Conservation (phyloP, 73 alveolate species). For the Paramecium tetraurelia region DNA sequence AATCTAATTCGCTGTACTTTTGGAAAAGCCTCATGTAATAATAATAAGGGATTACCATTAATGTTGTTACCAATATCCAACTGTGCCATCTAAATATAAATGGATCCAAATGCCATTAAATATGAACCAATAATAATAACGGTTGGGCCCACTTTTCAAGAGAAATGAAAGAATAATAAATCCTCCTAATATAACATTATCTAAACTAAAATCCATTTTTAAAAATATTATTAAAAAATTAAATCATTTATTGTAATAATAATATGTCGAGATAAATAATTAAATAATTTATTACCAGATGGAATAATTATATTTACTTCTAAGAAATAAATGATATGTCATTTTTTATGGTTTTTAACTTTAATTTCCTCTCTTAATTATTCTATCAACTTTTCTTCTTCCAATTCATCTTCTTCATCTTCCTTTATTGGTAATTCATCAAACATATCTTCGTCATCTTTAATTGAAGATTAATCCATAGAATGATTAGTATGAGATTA, state of each 20-base stretch:
- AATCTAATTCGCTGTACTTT: background rate
- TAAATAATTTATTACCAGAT: no score
- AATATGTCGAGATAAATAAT: no score
- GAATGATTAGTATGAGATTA: conserved; percentile 20
- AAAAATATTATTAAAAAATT: background rate
- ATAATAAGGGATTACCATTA: background rate
- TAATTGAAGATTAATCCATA: background rate
- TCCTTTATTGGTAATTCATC: conserved; percentile 1
- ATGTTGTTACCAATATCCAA: background rate
- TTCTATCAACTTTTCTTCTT: background rate
- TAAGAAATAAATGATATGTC: background rate
- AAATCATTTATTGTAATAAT: background rate
- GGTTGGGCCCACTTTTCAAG: background rate
- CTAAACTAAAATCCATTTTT: background rate
- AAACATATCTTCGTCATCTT: conserved; percentile 1
- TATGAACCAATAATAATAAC: background rate
- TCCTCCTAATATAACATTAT: background rate
- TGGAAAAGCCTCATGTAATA: background rate
- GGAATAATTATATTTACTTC: background rate
- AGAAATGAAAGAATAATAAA: background rate
- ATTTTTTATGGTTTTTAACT: background rate
- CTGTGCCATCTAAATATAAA: conserved; percentile 22
- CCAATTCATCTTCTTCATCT: background rate
- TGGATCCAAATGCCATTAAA: conserved; percentile 32
- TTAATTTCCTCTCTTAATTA: conserved; percentile 5